Base-by-base conservation (phyloP, 192 early-diverging fungal genomes). In the Linnemannia exigua region DNA sequence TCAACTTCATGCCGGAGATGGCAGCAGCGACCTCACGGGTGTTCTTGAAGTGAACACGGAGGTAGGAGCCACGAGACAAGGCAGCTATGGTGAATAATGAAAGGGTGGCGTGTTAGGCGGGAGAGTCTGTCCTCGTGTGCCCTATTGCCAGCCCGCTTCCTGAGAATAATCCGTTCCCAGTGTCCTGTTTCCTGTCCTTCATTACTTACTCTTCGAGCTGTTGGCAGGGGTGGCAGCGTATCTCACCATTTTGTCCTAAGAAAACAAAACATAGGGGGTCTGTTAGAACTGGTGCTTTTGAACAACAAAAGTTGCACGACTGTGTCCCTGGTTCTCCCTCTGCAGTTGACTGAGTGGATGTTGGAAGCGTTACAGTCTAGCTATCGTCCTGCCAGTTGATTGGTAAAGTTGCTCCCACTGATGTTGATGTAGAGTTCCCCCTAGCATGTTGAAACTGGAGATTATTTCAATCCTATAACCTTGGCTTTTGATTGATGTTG, bases 11-110 rank as follows among this genome's bases (percentile, higher is more conserved):
- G 88, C 98, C 98, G 83, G 94, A 93, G 91, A 99, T 95, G 88
- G 97, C 95, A 88, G 91, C 93, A 87, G 97, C 97, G 76, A 96
- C 92, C 92, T 99, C 98, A 84, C 96, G 97, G 70, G 98, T 98
- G 95, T 99, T 99, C 95, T 99, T 98, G 95, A 98, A 98, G 91
- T 93, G 92, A 89, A 95, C 95, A 90, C 96, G 96, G 87, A 99
- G 94, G 95, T 98, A 97, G 70, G 94, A 94, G 84, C 96, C 97
- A 72, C 95, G 94, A 89, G 97, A 92, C 93, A 96, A 94, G 87
- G 95, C 95, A 90, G 94, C 95, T 93, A 16, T 52, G 25, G 52
- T 11, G 1, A 58, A 19, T 14, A 17, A 20, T 38, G 25, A 38
- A 75, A 58, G 52, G 37, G 6, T 46, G 36, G 3, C n/a, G 17